Percentiles rank a stretch among this genome's conserved stretches.
These are phyloP conservation scores for Psilocybe cyanescens DNA, from an alignment of 768 basidiomycete species.

Conservation along the genomic window DNA sequence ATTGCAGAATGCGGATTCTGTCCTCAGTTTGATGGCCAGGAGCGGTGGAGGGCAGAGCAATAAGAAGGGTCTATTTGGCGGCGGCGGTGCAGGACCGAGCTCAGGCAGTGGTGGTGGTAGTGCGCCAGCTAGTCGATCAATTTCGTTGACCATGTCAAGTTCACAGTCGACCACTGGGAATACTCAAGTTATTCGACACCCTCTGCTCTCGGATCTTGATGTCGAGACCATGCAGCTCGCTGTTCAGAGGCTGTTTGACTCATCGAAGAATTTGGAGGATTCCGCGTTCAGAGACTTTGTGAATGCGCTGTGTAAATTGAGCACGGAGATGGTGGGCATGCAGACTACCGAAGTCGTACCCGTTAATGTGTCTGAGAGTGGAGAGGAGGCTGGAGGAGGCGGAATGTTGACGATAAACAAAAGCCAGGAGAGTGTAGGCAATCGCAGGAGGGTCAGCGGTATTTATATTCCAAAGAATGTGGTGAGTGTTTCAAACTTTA, in stretches of 20 bases:
- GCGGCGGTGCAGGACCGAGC: slow-evolving; percentile 10
- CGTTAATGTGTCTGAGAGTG: slow-evolving; percentile 38
- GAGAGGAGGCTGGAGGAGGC: slow-evolving; percentile 37
- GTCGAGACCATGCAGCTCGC: slow-evolving; percentile 71
- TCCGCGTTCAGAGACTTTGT: slow-evolving; percentile 78
- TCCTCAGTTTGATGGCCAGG: slow-evolving; percentile 68
- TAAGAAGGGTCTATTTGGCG: slow-evolving; percentile 31
- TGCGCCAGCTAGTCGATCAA: slow-evolving; percentile 38
- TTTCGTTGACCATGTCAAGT: slow-evolving; percentile 32
- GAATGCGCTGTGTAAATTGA: slow-evolving; percentile 80
- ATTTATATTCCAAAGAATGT: slow-evolving; percentile 82
- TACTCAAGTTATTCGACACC: slow-evolving; percentile 44
- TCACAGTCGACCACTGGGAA: slow-evolving; percentile 24
- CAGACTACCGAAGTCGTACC: slow-evolving; percentile 52
- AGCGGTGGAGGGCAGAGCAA: slow-evolving; percentile 29
- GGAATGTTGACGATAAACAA: slow-evolving; percentile 25
- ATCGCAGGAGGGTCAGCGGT: slow-evolving; percentile 82
- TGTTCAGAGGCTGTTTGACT: slow-evolving; percentile 86
- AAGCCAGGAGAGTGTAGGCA: slow-evolving; percentile 37
- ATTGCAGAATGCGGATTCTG: slow-evolving; percentile 94
- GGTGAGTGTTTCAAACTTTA: slow-evolving; percentile 49
- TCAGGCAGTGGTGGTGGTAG: slow-evolving; percentile 25
- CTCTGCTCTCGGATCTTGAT: slow-evolving; percentile 74
- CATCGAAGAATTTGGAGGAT: slow-evolving; percentile 84
- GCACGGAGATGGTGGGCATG: slow-evolving; percentile 93